These are phyloP conservation scores for Penicillium freii DNA, from an alignment of 2,329 filamentous ascomycete genomes.

Conservation along the genomic window DNA sequence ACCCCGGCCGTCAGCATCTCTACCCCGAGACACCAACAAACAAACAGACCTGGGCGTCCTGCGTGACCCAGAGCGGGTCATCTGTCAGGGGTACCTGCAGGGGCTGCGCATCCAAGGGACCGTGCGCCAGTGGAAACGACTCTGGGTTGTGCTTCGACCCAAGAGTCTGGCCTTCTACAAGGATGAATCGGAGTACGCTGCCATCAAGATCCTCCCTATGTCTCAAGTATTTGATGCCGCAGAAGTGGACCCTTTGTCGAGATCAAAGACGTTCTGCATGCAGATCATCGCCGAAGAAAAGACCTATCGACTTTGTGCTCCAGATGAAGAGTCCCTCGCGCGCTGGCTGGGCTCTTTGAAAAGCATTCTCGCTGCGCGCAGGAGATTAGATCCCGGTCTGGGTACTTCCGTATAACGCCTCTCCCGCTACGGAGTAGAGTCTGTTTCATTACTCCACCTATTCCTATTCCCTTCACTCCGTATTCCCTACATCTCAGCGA, in stretches of 20 bases:
- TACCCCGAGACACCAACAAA: slow-evolving; percentile 60
- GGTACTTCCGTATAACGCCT: slow-evolving; percentile 10
- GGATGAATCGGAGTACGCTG: slow-evolving; percentile 84
- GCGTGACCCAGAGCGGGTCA: slow-evolving; percentile 79
- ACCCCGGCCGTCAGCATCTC: slow-evolving; percentile 14
- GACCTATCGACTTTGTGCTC: slow-evolving; percentile 71
- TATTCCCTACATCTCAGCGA: background rate
- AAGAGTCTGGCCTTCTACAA: slow-evolving; percentile 89
- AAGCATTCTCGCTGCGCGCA: slow-evolving; percentile 53
- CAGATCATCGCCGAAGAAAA: slow-evolving; percentile 94
- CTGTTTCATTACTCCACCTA: background rate
- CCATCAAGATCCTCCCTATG: slow-evolving; percentile 76
- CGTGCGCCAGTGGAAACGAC: slow-evolving; percentile 88
- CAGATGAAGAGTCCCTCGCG: slow-evolving; percentile 77
- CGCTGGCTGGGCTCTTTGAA: slow-evolving; percentile 89
- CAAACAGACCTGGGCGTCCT: slow-evolving; percentile 54
- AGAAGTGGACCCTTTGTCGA: slow-evolving; percentile 84
- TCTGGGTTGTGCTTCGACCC: slow-evolving; percentile 87
- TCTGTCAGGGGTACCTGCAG: slow-evolving; percentile 89
- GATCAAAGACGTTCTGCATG: slow-evolving; percentile 80
- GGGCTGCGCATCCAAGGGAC: slow-evolving; percentile 76
- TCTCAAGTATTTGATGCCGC: slow-evolving; percentile 81
- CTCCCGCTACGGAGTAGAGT: background rate
- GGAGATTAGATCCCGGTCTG: slow-evolving; percentile 30
- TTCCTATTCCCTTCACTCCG: background rate